phyloP scores from a whole-genome alignment of 2,329 filamentous ascomycete species.

The Zalaria obscura region DNA sequence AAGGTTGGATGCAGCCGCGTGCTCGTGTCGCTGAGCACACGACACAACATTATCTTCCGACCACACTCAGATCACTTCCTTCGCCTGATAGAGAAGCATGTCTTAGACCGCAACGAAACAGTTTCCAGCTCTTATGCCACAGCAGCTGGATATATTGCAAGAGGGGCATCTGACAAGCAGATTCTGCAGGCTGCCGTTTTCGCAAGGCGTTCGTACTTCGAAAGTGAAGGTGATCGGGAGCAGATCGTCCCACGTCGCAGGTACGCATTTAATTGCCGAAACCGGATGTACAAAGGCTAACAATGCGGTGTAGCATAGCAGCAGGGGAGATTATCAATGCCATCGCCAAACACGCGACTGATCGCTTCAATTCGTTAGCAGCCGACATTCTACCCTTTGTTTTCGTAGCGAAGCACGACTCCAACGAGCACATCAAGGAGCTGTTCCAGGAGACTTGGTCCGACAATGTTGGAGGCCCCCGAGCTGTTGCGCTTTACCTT shows the following conservation, averaged over 20 bases:
- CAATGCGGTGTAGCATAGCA: conserved; percentile 44
- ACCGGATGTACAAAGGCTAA: neutral
- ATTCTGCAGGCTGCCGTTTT: conserved; percentile 40
- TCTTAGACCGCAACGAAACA: conserved; percentile 85
- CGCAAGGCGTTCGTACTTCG: conserved; percentile 60
- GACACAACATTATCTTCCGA: conserved; percentile 60
- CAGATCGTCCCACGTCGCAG: conserved; percentile 12
- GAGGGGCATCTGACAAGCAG: conserved; percentile 44
- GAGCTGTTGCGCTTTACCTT: conserved; percentile 71
- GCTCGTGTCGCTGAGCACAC: conserved; percentile 69
- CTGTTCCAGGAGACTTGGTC: conserved; percentile 79
- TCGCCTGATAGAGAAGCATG: conserved; percentile 62
- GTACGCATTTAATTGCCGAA: neutral
- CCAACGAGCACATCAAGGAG: conserved; percentile 62
- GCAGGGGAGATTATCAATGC: conserved; percentile 73
- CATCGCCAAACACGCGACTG: conserved; percentile 73
- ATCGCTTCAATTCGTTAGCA: conserved; percentile 70
- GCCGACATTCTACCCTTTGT: conserved; percentile 68
- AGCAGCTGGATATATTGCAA: conserved; percentile 72
- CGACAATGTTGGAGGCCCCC: conserved; percentile 74
- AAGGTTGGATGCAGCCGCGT: conserved; percentile 85
- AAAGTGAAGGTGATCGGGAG: conserved; percentile 57
- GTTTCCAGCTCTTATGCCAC: conserved; percentile 81
- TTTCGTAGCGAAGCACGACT: conserved; percentile 78
- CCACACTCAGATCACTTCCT: conserved; percentile 65